Evolutionary conservation across 1,284 basidiomycete species (phyloP), one percentile per base, ranked within the genome.

Genomic region (Mrakiaceae sp.): DNA sequence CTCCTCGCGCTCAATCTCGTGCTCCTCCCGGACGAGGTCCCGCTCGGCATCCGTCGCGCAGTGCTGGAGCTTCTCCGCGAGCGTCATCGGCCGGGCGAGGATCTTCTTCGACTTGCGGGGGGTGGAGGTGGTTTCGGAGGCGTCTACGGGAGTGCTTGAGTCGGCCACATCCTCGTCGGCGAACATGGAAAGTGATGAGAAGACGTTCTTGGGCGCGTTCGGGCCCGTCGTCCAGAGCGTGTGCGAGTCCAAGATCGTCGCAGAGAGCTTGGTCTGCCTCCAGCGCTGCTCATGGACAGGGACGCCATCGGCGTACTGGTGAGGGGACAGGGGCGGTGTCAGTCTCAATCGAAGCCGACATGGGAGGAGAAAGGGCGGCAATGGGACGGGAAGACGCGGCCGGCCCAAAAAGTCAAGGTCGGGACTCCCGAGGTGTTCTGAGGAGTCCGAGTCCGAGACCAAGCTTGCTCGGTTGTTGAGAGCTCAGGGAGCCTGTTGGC

Each of bases 201-300:
- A 66, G 56, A 66, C 55, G 53, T 66, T 56, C 52, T 66, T 66
- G 27, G 60, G 60, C 16, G 49, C 40, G 60, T 66, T 66, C 16
- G 52, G 57, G 2, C 62, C 62, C 1, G 62, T 55, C 44, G 52
- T 55, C 65, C 65, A 66, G n/a, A 66, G 65, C 5, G 62, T 57
- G n/a, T 63, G 51, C 4, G 65, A 62, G 40, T 63, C 61, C 50
- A 66, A 57, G 47, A 66, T 43, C 2, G 52, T 49, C 4, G 65
- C 50, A 4, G 65, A 55, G 39, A 66, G 58, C 50, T 66, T 66
- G 2, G 65, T 66, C 44, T 66, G 65, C 39, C 65, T 57, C 65
- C 65, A 66, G n/a, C 58, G 62, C 39, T 63, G 57, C 52, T 63
- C 62, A 44, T 66, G 65, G 39, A 63, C 43, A 0, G 65, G 61